A percentile compares a stretch with the other conserved stretches of the same genome.
Evolutionary conservation across 768 basidiomycete genomes (phyloP).

Genomic region (Jaapia argillacea): DNA sequence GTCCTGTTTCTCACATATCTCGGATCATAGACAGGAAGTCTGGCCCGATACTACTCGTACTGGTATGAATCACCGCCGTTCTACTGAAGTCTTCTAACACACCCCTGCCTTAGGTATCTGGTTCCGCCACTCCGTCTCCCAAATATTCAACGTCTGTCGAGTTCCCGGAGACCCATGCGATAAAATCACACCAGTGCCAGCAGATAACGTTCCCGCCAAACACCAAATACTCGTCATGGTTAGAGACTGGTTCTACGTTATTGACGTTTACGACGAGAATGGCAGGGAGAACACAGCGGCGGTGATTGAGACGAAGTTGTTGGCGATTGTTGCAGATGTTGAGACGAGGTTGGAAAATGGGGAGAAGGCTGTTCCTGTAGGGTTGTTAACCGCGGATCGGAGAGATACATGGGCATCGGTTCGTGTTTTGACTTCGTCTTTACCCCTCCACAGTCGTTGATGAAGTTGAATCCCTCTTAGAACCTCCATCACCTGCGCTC

Average conservation of each 20-base stretch:
- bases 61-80: slow-evolving; percentile 34
- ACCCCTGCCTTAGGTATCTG: slow-evolving; percentile 21
- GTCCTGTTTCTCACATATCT: not conserved
- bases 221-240: slow-evolving; percentile 60
- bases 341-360: slow-evolving; percentile 35
- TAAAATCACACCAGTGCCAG: slow-evolving; percentile 39
- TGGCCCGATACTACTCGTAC: slow-evolving; percentile 64
- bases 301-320: slow-evolving; percentile 36
- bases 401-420: slow-evolving; percentile 79
- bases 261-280: slow-evolving; percentile 50
- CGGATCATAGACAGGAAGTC: slow-evolving; percentile 45
- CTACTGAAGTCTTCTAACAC: not conserved
- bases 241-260: slow-evolving; percentile 70
- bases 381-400: slow-evolving; percentile 69
- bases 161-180: slow-evolving; percentile 65
- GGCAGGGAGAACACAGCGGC: slow-evolving; percentile 19
- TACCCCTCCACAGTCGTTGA: slow-evolving; percentile 1
- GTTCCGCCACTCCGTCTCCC: slow-evolving; percentile 46
- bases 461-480: slow-evolving; percentile 25
- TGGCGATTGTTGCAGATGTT: slow-evolving; percentile 47
- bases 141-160: slow-evolving; percentile 70
- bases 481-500: slow-evolving; percentile 62
- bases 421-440: slow-evolving; percentile 12
- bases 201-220: slow-evolving; percentile 33
- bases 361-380: slow-evolving; percentile 51